A percentile compares a stretch with the other conserved stretches of the same genome.
phyloP scores from a whole-genome alignment of 352 stramenopile species.

The Globisporangium paroecandrum region DNA sequence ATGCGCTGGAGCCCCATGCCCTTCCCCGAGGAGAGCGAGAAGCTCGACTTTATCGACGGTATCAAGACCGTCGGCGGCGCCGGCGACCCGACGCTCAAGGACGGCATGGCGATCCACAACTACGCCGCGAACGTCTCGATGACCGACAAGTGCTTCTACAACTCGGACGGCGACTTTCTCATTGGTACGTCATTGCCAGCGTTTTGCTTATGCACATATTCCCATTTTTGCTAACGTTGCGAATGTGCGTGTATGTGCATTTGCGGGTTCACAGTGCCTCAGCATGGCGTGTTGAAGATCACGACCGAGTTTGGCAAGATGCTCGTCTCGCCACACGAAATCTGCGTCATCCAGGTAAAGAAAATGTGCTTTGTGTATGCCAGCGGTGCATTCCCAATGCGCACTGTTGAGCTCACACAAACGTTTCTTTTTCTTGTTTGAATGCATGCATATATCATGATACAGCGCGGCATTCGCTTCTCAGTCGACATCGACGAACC shows the following conservation, averaged over 20 bases:
- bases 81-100: slow-evolving; percentile 88
- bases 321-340: slow-evolving; percentile 83
- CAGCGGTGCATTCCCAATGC: not conserved
- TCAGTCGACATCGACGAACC: slow-evolving; percentile 81
- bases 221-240: not conserved
- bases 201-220: not conserved
- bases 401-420: not conserved
- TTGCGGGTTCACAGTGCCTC: slow-evolving; percentile 65
- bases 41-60: slow-evolving; percentile 88
- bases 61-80: slow-evolving; percentile 84
- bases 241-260: not conserved
- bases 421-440: not conserved
- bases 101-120: slow-evolving; percentile 92
- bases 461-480: slow-evolving; percentile 91
- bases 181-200: slow-evolving; percentile 49
- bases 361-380: not conserved
- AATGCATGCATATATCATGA: not conserved
- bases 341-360: slow-evolving; percentile 92
- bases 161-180: slow-evolving; percentile 96
- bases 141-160: slow-evolving; percentile 90
- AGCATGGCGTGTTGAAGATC: slow-evolving; percentile 88
- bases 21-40: slow-evolving; percentile 42
- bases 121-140: slow-evolving; percentile 92
- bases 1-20: slow-evolving; percentile 91
- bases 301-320: slow-evolving; percentile 93